Percentiles rank a stretch among this genome's conserved stretches.
Conservation (phyloP, 805 yeast genomes). For the Yarrowia sp. region DNA sequence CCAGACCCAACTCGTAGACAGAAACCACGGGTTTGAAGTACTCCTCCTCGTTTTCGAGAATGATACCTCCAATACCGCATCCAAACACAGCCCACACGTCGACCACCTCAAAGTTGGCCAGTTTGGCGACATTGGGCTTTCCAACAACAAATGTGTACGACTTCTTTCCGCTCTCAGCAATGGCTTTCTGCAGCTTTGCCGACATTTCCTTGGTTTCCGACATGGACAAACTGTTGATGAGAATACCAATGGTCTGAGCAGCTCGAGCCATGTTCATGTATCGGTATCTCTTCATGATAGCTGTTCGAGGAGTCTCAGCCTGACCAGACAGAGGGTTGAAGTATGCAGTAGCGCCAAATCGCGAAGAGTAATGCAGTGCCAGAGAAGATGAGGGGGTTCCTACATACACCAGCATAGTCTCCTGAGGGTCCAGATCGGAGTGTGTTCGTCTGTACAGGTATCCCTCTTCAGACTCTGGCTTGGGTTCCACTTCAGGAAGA, state of each 20-base stretch:
- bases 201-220: conserved; percentile 68
- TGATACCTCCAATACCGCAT: conserved; percentile 90
- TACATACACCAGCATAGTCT: conserved; percentile 2
- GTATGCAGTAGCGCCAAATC: conserved; percentile 54
- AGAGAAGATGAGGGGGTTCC: conserved; percentile 70
- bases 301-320: conserved; percentile 55
- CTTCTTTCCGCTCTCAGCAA: conserved; percentile 78
- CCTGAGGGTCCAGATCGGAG: conserved; percentile 8
- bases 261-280: conserved; percentile 85
- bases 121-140: conserved; percentile 93
- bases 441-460: conserved; percentile 3
- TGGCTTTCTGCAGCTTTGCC: conserved; percentile 56
- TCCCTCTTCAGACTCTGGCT: background rate
- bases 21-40: conserved; percentile 83
- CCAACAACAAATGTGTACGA: conserved; percentile 95
- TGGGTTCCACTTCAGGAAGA: background rate
- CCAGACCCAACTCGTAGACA: conserved; percentile 84
- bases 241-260: conserved; percentile 87
- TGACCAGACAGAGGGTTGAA: conserved; percentile 46
- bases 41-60: conserved; percentile 72
- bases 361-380: conserved; percentile 69
- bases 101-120: conserved; percentile 92
- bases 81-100: conserved; percentile 95
- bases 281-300: conserved; percentile 77
- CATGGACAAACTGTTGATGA: conserved; percentile 85